These are phyloP conservation scores for Melastoma candidum DNA, from an alignment of 441 rosid species.

Conservation along the genomic window DNA sequence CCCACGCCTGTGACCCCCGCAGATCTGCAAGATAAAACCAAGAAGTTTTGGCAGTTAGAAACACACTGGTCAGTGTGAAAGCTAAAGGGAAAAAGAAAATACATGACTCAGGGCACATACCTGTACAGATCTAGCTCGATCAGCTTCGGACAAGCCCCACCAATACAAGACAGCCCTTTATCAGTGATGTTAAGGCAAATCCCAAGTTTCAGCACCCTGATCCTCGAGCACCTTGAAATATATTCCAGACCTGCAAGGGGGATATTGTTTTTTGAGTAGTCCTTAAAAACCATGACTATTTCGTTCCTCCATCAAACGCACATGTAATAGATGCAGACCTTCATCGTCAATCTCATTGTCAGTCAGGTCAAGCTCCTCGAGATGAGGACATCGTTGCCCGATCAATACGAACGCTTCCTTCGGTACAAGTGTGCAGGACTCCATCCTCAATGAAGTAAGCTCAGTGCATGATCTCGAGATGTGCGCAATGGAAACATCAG, in stretches of 20 bases:
- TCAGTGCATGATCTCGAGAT: constrained; percentile 21
- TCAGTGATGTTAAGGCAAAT: constrained; percentile 26
- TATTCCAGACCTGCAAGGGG: constrained; percentile 24
- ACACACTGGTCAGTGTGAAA: too few species aligned
- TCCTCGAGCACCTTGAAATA: constrained; percentile 24
- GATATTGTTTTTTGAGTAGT: too few species aligned
- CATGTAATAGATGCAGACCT: constrained; percentile 16
- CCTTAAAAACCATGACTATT: too few species aligned
- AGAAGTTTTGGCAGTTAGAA: too few species aligned
- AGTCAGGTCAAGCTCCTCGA: constrained; percentile 29
- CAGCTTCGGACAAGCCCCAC: constrained; percentile 20
- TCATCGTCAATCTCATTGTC: constrained; percentile 24
- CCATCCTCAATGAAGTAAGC: constrained; percentile 28
- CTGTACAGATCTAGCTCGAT: constrained; percentile 32
- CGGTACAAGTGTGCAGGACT: constrained; percentile 26
- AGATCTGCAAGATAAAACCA: constrained; percentile 12
- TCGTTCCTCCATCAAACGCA: too few species aligned
- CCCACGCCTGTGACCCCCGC: constrained; percentile 20
- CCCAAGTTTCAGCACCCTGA: constrained; percentile 24
- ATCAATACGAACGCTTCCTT: constrained; percentile 24
- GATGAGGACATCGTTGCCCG: constrained; percentile 18
- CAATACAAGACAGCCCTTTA: constrained; percentile 24
- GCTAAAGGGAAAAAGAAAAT: background rate
- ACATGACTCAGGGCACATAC: constrained; percentile 11
- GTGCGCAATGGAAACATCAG: constrained; percentile 17